These are phyloP conservation scores for Cladophialophora psammophila DNA, from an alignment of 2,329 filamentous ascomycete genomes.

Conservation along the genomic window DNA sequence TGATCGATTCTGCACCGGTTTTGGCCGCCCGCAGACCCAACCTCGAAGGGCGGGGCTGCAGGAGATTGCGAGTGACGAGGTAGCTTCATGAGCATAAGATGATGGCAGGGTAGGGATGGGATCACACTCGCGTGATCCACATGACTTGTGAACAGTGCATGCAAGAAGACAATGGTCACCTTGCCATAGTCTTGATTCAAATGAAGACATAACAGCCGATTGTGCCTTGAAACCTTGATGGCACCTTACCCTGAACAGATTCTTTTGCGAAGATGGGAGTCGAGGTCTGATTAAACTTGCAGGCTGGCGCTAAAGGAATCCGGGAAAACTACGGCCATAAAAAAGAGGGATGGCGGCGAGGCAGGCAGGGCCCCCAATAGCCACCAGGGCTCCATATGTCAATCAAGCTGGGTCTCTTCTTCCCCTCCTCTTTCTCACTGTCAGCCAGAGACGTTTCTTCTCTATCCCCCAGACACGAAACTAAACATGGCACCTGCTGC, in stretches of 20 bases:
- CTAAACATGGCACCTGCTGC: conserved; percentile 54
- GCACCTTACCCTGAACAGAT: no score
- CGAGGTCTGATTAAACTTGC: background rate
- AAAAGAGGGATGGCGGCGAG: background rate
- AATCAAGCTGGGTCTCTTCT: background rate
- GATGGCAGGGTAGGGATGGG: conserved; percentile 6
- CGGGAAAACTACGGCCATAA: conserved; percentile 14
- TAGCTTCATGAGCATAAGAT: conserved; percentile 20
- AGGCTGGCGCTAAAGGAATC: background rate
- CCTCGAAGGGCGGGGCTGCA: background rate
- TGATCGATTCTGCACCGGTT: conserved; percentile 4
- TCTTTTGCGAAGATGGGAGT: background rate
- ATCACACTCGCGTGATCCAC: conserved; percentile 17
- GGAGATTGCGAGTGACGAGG: conserved; percentile 7
- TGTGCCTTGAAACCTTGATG: background rate
- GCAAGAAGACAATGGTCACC: conserved; percentile 18
- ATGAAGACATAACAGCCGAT: conserved; percentile 1
- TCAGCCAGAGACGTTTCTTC: background rate
- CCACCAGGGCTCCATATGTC: background rate
- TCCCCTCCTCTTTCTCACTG: conserved; percentile 1
- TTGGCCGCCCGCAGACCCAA: conserved; percentile 9
- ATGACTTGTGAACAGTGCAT: conserved; percentile 11
- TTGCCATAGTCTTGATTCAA: conserved; percentile 9
- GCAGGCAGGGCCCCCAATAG: no score
- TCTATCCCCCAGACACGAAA: background rate